Evolutionary conservation across 2,329 filamentous ascomycete genomes (phyloP).

Genomic region (Fusarium duplospermum): DNA sequence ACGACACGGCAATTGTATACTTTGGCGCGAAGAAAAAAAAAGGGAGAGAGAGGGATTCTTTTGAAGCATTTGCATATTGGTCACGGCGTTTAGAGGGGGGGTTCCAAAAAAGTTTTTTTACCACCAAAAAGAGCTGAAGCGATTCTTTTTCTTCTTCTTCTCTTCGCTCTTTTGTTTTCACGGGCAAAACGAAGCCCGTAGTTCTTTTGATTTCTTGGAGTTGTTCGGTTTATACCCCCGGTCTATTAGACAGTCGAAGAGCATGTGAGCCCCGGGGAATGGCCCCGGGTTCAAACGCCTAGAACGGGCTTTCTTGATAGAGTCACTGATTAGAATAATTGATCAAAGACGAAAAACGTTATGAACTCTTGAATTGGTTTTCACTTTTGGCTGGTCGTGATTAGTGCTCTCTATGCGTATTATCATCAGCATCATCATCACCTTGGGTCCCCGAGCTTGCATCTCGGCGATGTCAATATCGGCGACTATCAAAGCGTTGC

Average conservation of each 20-base stretch:
- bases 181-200: background rate
- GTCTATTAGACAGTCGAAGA: slow-evolving; percentile 47
- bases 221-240: slow-evolving; percentile 47
- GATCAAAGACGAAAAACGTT: slow-evolving; percentile 30
- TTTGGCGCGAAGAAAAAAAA: slow-evolving; percentile 36
- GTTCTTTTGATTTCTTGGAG: slow-evolving; percentile 33
- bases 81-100: slow-evolving; percentile 40
- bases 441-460: background rate
- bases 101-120: slow-evolving; percentile 30
- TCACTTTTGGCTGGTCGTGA: background rate
- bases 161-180: background rate
- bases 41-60: slow-evolving; percentile 21
- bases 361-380: background rate
- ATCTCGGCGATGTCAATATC: background rate
- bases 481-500: background rate
- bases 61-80: slow-evolving; percentile 42
- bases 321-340: slow-evolving; percentile 39
- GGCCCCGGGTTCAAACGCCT: slow-evolving; percentile 38
- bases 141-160: background rate
- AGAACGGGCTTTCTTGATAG: slow-evolving; percentile 47
- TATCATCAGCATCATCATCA: no score
- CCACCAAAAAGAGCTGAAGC: slow-evolving; percentile 17
- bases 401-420: no score
- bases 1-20: slow-evolving; percentile 42
- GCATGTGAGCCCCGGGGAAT: slow-evolving; percentile 33